Evolutionary conservation across 345 rosid species (phyloP).

Genomic region (Noccaea caerulescens): DNA sequence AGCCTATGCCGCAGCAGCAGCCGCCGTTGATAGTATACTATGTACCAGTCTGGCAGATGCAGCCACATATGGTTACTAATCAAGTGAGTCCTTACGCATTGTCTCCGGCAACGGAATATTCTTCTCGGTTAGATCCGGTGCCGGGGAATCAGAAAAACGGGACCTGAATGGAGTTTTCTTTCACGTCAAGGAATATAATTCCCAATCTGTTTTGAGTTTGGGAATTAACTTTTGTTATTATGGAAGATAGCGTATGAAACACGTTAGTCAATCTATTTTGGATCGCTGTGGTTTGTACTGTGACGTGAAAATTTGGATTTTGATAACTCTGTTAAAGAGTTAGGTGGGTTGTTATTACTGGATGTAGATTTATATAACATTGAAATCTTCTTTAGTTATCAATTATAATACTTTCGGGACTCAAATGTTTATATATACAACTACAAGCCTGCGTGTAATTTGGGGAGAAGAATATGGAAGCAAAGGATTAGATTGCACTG

Average conservation of each 20-base stretch:
- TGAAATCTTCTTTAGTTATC: too few relatives aligned
- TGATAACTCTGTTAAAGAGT: neutral
- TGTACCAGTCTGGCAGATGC: conserved; percentile 29
- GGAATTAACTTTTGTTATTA: neutral
- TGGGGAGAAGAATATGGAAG: too few relatives aligned
- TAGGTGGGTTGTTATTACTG: neutral
- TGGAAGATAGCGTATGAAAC: conserved; percentile 14
- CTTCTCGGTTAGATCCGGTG: neutral
- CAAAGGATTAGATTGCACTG: too few relatives aligned
- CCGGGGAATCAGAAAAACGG: neutral
- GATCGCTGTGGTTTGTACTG: neutral
- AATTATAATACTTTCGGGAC: too few relatives aligned
- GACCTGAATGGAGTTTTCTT: conserved; percentile 13
- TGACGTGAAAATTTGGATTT: neutral
- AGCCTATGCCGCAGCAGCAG: conserved; percentile 16
- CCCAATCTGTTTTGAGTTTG: neutral
- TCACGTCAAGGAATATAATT: conserved; percentile 7
- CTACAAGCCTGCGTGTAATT: too few relatives aligned
- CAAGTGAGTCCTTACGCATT: conserved; percentile 11
- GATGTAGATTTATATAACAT: neutral
- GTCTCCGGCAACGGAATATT: conserved; percentile 12
- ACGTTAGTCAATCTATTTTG: neutral
- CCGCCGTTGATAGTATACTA: neutral
- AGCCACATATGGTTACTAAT: conserved; percentile 15
- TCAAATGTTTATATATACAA: too few relatives aligned